Percentiles rank a stretch among this genome's conserved stretches.
Evolutionary conservation across 2,329 filamentous ascomycete species (phyloP).

Genomic region (Aspergillus latus): DNA sequence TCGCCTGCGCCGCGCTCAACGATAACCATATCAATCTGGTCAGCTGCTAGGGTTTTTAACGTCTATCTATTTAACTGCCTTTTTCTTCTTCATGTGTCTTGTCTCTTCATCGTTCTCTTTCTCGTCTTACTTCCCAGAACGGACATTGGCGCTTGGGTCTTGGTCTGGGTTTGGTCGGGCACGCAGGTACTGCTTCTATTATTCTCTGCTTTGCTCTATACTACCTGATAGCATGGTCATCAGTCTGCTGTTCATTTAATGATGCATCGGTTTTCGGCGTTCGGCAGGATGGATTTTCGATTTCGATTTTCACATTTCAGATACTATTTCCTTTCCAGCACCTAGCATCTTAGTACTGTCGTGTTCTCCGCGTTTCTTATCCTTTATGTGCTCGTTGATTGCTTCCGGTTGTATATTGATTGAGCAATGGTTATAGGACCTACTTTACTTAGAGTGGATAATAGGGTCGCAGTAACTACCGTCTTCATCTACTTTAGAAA

Average conservation of each 20-base stretch:
- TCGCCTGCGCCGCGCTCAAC: conserved; percentile 81
- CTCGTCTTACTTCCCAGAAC: too few species aligned
- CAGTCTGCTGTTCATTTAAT: background rate
- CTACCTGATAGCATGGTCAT: too few species aligned
- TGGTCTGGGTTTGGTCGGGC: too few species aligned
- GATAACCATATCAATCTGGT: conserved; percentile 92
- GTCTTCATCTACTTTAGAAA: background rate
- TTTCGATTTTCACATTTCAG: too few species aligned
- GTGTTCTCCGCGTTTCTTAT: background rate
- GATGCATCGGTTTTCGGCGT: conserved; percentile 2
- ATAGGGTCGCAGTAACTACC: background rate
- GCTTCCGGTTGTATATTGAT: conserved; percentile 8
- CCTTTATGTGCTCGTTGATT: conserved; percentile 4
- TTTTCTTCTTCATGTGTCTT: too few species aligned
- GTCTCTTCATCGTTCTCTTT: too few species aligned
- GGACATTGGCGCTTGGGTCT: too few species aligned
- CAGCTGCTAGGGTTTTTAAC: conserved; percentile 54
- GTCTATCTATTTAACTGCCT: too few species aligned
- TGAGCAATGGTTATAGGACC: background rate
- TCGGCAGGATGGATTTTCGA: background rate
- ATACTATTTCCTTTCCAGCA: background rate
- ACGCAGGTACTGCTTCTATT: too few species aligned
- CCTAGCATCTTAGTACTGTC: background rate
- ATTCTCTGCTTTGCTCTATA: background rate
- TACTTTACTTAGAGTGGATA: background rate